phyloP scores from a whole-genome alignment of 208 protist genomes.

The Phytomonas sp. region DNA sequence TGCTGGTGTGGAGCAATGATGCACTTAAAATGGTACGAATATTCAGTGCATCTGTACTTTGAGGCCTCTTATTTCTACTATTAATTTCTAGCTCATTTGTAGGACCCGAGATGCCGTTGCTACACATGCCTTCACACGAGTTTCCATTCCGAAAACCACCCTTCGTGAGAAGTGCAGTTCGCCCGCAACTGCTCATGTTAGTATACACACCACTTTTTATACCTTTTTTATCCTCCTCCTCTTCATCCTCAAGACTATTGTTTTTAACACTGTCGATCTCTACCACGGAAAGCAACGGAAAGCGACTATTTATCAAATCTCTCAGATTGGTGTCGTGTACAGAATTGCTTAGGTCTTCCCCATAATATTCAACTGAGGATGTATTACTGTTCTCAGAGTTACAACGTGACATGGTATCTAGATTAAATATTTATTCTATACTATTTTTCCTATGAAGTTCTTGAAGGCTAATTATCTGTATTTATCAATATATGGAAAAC shows the following conservation, averaged over 20 bases:
- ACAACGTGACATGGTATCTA: background rate
- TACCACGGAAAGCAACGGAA: background rate
- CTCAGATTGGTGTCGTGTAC: background rate
- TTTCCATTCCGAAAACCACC: background rate
- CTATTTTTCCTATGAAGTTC: background rate
- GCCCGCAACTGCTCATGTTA: background rate
- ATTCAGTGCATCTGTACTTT: background rate
- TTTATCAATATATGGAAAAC: slow-evolving; percentile 6
- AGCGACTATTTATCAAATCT: background rate
- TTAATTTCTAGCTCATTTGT: background rate
- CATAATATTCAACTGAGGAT: background rate
- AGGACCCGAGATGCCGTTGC: background rate
- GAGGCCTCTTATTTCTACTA: background rate
- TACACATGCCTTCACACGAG: background rate
- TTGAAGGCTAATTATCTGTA: background rate
- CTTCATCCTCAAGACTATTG: background rate
- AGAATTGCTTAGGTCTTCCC: background rate
- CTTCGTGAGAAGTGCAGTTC: background rate
- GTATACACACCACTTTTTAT: background rate
- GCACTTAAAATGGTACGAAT: background rate
- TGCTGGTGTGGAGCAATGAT: background rate
- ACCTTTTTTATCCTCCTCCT: background rate
- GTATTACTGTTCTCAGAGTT: background rate
- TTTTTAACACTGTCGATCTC: background rate
- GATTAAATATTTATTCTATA: slow-evolving; percentile 7